These are phyloP conservation scores for Penicillium atrosanguineum DNA, from an alignment of 495 filamentous ascomycete species.

Conservation along the genomic window DNA sequence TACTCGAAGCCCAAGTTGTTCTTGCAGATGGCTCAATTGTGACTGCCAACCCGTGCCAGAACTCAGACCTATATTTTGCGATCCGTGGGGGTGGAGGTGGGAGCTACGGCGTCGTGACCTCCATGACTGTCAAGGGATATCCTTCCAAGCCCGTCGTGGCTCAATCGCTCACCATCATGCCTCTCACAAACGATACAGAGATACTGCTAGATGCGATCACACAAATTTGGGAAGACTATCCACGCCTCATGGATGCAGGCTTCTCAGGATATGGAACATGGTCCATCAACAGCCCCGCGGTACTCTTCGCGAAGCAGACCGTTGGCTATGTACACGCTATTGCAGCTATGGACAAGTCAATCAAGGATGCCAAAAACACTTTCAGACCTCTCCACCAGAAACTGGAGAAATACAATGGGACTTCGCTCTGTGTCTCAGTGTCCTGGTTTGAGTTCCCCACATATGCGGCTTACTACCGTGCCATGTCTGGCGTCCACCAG, in stretches of 20 bases:
- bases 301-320: conserved; percentile 23
- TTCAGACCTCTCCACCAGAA: conserved; percentile 22
- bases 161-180: conserved; percentile 15
- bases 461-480: conserved; percentile 33
- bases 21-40: conserved; percentile 48
- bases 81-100: conserved; percentile 46
- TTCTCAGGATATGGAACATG: conserved; percentile 40
- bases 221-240: conserved; percentile 12
- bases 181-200: conserved; percentile 10
- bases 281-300: conserved; percentile 23
- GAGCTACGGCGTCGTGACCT: conserved; percentile 46
- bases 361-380: conserved; percentile 16
- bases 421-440: conserved; percentile 24
- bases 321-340: conserved; percentile 35
- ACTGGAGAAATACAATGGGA: conserved; percentile 25
- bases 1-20: conserved; percentile 45
- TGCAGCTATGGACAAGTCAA: conserved; percentile 26
- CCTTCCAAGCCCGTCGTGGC: conserved; percentile 21
- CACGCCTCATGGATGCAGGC: conserved; percentile 20
- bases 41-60: conserved; percentile 44
- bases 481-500: conserved; percentile 27
- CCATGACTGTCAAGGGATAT: conserved; percentile 41
- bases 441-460: conserved; percentile 30
- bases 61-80: conserved; percentile 57
- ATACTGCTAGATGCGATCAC: conserved; percentile 14